A percentile compares a stretch with the other conserved stretches of the same genome.
phyloP scores from a whole-genome alignment of 331 rosid genomes.

The Cydonia oblonga region DNA sequence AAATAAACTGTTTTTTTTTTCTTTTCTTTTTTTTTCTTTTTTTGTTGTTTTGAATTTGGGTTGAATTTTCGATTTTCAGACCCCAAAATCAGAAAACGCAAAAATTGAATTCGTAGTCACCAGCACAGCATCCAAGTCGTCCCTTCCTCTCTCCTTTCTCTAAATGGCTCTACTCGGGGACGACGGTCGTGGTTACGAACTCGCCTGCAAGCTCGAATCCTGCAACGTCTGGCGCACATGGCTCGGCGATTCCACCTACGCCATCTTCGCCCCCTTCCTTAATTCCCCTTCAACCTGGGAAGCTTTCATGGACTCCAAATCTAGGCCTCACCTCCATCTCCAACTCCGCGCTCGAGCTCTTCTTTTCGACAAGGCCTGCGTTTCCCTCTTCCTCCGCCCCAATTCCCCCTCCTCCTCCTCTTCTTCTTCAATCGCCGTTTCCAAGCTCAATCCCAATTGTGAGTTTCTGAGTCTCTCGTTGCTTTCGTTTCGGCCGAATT shows the following conservation, averaged over 20 bases:
- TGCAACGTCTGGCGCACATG: slow-evolving; percentile 67
- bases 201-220: slow-evolving; percentile 62
- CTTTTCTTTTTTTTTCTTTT: too few relatives aligned
- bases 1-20: too few relatives aligned
- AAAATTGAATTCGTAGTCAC: too few relatives aligned
- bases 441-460: slow-evolving; percentile 53
- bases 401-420: slow-evolving; percentile 23
- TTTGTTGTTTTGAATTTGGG: too few relatives aligned
- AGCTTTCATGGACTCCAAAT: slow-evolving; percentile 61
- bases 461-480: slow-evolving; percentile 10
- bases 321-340: slow-evolving; percentile 63
- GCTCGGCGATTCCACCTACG: slow-evolving; percentile 66
- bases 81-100: too few relatives aligned
- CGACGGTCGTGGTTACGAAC: slow-evolving; percentile 80
- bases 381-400: slow-evolving; percentile 49
- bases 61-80: too few relatives aligned
- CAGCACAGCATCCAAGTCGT: not conserved
- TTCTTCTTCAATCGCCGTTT: slow-evolving; percentile 26
- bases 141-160: not conserved
- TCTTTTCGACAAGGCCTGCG: slow-evolving; percentile 77
- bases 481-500: not conserved
- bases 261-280: slow-evolving; percentile 49
- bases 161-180: slow-evolving; percentile 68
- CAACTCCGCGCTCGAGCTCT: slow-evolving; percentile 92
- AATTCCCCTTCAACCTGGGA: slow-evolving; percentile 72